A percentile compares a stretch with the other conserved stretches of the same genome.
Evolutionary conservation across 2,329 filamentous ascomycete species (phyloP).

Genomic region (Colletotrichum sp.): DNA sequence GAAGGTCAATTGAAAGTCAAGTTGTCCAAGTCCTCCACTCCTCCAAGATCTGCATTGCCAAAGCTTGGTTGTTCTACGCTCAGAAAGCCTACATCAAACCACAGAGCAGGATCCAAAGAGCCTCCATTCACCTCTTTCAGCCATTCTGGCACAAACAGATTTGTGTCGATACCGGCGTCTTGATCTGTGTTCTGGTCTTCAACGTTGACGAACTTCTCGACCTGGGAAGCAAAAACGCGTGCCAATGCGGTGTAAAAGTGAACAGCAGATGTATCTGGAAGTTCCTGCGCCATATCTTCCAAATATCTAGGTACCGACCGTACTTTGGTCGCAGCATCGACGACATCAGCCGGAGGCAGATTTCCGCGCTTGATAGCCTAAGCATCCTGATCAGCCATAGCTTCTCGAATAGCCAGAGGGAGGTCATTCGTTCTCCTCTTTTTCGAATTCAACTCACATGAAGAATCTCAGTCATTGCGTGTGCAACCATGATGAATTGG

Average conservation of each 20-base stretch:
- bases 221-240: not conserved
- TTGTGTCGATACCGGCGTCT: not conserved
- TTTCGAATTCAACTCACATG: conserved; percentile 1
- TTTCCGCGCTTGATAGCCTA: not conserved
- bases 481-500: conserved; percentile 28
- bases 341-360: not conserved
- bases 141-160: not conserved
- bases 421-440: not conserved
- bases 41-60: not conserved
- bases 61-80: not conserved
- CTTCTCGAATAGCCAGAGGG: not conserved
- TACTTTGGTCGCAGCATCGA: not conserved
- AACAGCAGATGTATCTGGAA: not conserved
- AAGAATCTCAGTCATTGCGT: conserved; percentile 27
- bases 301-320: not conserved
- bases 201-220: not conserved
- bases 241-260: not conserved
- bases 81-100: not conserved
- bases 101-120: not conserved
- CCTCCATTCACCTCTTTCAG: not conserved
- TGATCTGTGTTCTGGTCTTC: not conserved
- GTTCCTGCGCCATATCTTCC: not conserved
- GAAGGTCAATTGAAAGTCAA: not conserved
- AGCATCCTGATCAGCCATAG: not conserved
- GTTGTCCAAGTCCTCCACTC: not conserved